These are phyloP conservation scores for Diaporthe sp. DNA, from an alignment of 2,329 filamentous ascomycete genomes.

Conservation along the genomic window DNA sequence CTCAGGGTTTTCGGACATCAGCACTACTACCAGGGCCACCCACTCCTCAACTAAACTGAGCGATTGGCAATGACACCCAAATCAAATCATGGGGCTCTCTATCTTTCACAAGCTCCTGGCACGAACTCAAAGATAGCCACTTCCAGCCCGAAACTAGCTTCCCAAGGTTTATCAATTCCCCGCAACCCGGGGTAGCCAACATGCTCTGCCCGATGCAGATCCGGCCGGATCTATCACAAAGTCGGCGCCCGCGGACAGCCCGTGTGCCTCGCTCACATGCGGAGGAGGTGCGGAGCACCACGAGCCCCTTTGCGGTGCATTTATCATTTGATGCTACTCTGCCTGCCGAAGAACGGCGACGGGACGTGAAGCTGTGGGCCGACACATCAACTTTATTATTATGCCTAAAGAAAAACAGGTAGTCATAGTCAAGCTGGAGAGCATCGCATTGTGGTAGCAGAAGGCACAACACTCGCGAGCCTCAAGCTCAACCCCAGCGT, in stretches of 20 bases:
- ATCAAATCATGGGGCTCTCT: background rate
- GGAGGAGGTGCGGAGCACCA: constrained; percentile 13
- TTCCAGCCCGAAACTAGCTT: background rate
- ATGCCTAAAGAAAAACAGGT: background rate
- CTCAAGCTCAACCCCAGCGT: background rate
- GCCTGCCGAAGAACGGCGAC: background rate
- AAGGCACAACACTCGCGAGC: background rate
- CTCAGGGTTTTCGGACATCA: background rate
- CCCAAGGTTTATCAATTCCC: background rate
- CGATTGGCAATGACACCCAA: background rate
- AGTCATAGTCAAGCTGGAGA: background rate
- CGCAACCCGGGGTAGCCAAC: constrained; percentile 8
- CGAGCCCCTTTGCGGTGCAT: background rate
- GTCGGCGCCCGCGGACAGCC: constrained; percentile 31
- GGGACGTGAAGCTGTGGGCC: background rate
- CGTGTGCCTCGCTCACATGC: background rate
- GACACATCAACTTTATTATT: background rate
- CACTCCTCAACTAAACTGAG: background rate
- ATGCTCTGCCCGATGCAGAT: constrained; percentile 19
- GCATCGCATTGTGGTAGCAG: background rate
- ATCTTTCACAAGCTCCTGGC: background rate
- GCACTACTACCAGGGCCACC: background rate
- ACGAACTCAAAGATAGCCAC: background rate
- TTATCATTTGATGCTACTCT: background rate
- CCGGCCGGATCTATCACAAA: constrained; percentile 20